Percentiles rank a stretch among this genome's conserved stretches.
phyloP scores from a whole-genome alignment of 768 basidiomycete species.

The Russula dissimulans region DNA sequence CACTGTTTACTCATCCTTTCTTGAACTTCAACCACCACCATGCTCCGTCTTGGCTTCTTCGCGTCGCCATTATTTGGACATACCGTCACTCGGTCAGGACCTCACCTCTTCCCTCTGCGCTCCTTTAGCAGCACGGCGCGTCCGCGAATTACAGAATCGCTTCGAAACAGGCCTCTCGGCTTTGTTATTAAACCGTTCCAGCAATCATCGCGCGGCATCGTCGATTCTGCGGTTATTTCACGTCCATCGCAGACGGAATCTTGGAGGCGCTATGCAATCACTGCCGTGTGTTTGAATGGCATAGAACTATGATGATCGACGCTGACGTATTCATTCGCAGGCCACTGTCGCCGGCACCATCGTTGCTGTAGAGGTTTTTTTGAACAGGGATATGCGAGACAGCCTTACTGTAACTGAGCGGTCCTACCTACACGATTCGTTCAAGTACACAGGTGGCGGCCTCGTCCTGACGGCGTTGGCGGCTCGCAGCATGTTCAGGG shows the following conservation, averaged over 20 bases:
- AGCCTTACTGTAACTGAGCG: constrained; percentile 52
- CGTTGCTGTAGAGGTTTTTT: constrained; percentile 48
- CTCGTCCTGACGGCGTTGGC: constrained; percentile 65
- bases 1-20: neutral
- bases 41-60: constrained; percentile 25
- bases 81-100: constrained; percentile 19
- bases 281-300: constrained; percentile 36
- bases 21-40: constrained; percentile 11
- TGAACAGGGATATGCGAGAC: constrained; percentile 77
- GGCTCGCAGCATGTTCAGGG: constrained; percentile 66
- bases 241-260: constrained; percentile 32
- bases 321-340: constrained; percentile 28
- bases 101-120: constrained; percentile 21
- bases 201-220: constrained; percentile 35
- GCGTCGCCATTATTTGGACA: constrained; percentile 21
- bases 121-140: constrained; percentile 27
- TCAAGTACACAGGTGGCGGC: constrained; percentile 78
- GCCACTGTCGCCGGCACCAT: constrained; percentile 65
- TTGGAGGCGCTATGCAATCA: constrained; percentile 44
- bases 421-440: constrained; percentile 64
- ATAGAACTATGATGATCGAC: neutral
- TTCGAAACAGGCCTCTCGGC: constrained; percentile 26
- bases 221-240: constrained; percentile 38
- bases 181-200: constrained; percentile 22
- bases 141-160: constrained; percentile 25